phyloP scores from a whole-genome alignment of 768 basidiomycete species.

The Psilocybe cubensis region DNA sequence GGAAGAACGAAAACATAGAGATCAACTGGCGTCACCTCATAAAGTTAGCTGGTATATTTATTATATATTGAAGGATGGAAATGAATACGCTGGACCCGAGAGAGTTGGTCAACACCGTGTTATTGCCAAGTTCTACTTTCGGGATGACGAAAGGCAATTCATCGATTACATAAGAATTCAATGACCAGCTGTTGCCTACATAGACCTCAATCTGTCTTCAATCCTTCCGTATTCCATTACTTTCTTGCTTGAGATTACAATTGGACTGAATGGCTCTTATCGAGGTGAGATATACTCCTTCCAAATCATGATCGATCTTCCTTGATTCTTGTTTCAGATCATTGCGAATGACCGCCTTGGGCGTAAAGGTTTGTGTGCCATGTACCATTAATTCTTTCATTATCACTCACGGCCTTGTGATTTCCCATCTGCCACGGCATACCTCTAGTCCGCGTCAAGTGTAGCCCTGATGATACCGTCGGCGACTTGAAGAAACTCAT shows the following conservation, averaged over 20 bases:
- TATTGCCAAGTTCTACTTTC: neutral
- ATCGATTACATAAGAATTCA: neutral
- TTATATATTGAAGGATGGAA: neutral
- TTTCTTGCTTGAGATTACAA: neutral
- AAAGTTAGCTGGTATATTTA: neutral
- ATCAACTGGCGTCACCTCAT: neutral
- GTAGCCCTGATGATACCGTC: slow-evolving; percentile 93
- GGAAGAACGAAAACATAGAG: neutral
- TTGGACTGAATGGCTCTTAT: slow-evolving; percentile 50
- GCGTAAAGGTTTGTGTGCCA: slow-evolving; percentile 70
- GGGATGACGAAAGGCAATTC: neutral
- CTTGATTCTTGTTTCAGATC: slow-evolving; percentile 49
- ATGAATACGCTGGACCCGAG: neutral
- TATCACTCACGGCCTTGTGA: slow-evolving; percentile 8
- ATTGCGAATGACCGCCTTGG: slow-evolving; percentile 97
- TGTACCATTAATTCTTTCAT: neutral
- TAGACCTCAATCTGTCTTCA: too few relatives aligned
- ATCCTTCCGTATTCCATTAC: neutral
- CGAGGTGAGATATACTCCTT: slow-evolving; percentile 40
- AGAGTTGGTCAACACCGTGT: neutral
- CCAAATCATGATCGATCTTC: neutral
- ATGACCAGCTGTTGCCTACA: too few relatives aligned
- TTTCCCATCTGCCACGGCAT: neutral
- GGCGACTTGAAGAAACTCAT: slow-evolving; percentile 98
- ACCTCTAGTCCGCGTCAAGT: slow-evolving; percentile 88